Evolutionary conservation across 345 rosid species (phyloP).

Genomic region (Eucalyptus sp.): DNA sequence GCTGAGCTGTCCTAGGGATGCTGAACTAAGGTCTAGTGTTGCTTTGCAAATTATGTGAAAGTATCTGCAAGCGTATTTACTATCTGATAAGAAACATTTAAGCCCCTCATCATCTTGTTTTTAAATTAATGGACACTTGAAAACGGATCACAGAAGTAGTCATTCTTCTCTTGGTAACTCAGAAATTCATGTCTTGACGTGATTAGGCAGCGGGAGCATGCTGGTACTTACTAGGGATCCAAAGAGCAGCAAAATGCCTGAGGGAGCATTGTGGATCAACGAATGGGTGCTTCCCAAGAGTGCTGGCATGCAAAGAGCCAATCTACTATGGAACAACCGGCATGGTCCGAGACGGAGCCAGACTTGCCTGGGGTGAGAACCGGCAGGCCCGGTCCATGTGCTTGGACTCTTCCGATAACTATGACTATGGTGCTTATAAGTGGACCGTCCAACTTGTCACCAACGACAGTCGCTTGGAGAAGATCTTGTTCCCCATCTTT

Average conservation of each 20-base stretch:
- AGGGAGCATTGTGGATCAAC: slow-evolving; percentile 55
- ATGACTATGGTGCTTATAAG: slow-evolving; percentile 77
- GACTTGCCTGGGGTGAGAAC: slow-evolving; percentile 60
- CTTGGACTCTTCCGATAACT: slow-evolving; percentile 37
- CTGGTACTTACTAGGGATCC: slow-evolving; percentile 93
- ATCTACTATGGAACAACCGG: slow-evolving; percentile 64
- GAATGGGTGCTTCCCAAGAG: slow-evolving; percentile 30
- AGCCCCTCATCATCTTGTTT: neutral
- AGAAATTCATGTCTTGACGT: neutral
- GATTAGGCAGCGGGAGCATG: slow-evolving; percentile 92
- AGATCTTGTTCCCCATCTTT: slow-evolving; percentile 82
- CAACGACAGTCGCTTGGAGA: slow-evolving; percentile 73
- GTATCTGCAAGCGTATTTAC: neutral
- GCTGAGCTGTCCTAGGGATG: neutral
- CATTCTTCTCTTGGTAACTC: neutral
- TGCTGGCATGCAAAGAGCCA: slow-evolving; percentile 58
- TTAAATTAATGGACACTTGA: neutral
- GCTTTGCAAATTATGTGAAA: neutral
- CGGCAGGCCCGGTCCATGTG: slow-evolving; percentile 39
- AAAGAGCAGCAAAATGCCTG: slow-evolving; percentile 71
- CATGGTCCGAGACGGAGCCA: slow-evolving; percentile 30
- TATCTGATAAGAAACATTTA: neutral
- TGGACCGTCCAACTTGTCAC: slow-evolving; percentile 90
- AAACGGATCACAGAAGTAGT: neutral
- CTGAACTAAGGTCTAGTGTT: neutral